A percentile compares a stretch with the other conserved stretches of the same genome.
Evolutionary conservation across 192 early-diverging fungal species (phyloP).

Genomic region (Thamnidium elegans): DNA sequence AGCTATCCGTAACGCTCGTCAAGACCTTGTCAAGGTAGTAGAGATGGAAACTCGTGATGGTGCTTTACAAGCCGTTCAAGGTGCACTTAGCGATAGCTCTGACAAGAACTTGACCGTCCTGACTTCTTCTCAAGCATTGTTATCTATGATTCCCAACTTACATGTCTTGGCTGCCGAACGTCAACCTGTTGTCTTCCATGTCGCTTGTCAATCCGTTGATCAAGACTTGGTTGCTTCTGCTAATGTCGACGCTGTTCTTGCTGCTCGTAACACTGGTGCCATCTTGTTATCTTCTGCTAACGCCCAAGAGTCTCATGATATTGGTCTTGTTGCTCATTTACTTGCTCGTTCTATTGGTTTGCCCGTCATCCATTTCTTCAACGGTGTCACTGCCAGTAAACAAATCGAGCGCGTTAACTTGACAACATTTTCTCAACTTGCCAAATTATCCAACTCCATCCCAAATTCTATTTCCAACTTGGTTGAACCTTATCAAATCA

Average conservation of each 20-base stretch:
- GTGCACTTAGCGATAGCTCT: slow-evolving; percentile 56
- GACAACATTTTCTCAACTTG: slow-evolving; percentile 46
- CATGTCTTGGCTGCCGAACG: slow-evolving; percentile 61
- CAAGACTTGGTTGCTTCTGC: slow-evolving; percentile 52
- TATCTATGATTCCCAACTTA: slow-evolving; percentile 81
- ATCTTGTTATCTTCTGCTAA: slow-evolving; percentile 69
- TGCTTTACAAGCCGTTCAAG: slow-evolving; percentile 75
- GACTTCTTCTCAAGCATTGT: slow-evolving; percentile 71
- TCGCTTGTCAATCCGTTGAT: slow-evolving; percentile 67
- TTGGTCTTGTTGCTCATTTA: slow-evolving; percentile 82
- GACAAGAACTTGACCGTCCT: slow-evolving; percentile 50
- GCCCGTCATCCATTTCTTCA: slow-evolving; percentile 82
- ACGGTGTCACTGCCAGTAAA: slow-evolving; percentile 60
- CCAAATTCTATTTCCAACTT: not conserved
- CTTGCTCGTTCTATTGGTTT: slow-evolving; percentile 55
- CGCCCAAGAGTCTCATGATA: slow-evolving; percentile 87
- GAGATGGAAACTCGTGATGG: slow-evolving; percentile 78
- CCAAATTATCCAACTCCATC: slow-evolving; percentile 36
- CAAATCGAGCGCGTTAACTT: slow-evolving; percentile 54
- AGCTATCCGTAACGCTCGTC: slow-evolving; percentile 66
- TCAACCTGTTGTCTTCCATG: slow-evolving; percentile 79
- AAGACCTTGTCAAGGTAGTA: slow-evolving; percentile 65
- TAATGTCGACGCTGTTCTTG: slow-evolving; percentile 71
- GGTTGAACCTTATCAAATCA: slow-evolving; percentile 25
- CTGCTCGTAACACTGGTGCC: slow-evolving; percentile 76